Evolutionary conservation across 768 basidiomycete species (phyloP).

Genomic region (Chalciporus pseudorubinellus): DNA sequence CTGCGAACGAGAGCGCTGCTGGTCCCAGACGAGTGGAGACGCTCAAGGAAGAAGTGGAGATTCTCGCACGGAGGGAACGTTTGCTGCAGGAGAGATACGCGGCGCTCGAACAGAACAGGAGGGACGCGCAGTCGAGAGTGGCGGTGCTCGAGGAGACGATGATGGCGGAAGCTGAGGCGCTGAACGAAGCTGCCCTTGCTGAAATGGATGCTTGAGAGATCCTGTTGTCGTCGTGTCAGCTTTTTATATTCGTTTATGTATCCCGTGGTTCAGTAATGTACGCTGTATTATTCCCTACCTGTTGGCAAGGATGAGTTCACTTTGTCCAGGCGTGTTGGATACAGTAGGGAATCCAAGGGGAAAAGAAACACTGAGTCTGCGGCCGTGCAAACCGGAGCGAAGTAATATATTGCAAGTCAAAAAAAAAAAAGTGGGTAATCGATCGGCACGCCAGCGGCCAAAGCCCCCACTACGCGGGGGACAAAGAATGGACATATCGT

Average conservation of each 20-base stretch:
- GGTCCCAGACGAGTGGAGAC: constrained; percentile 75
- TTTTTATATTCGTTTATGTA: constrained; percentile 2
- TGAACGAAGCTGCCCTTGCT: constrained; percentile 74
- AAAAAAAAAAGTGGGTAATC: too few relatives aligned
- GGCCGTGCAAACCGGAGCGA: too few relatives aligned
- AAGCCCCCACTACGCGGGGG: too few relatives aligned
- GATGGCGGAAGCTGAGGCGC: constrained; percentile 79
- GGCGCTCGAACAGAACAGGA: constrained; percentile 73
- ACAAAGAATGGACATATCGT: too few relatives aligned
- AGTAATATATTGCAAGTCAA: too few relatives aligned
- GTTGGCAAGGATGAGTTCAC: background rate
- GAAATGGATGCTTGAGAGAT: constrained; percentile 46
- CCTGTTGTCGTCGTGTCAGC: background rate
- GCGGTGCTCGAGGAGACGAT: constrained; percentile 77
- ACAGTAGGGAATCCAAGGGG: too few relatives aligned
- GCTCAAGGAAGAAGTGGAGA: constrained; percentile 87
- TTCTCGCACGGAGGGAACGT: constrained; percentile 72
- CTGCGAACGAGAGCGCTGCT: constrained; percentile 65
- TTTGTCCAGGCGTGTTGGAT: background rate
- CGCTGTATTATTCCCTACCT: background rate
- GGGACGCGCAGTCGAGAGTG: constrained; percentile 57
- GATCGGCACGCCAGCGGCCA: too few relatives aligned
- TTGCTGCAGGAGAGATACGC: constrained; percentile 79
- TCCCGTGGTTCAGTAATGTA: constrained; percentile 9
- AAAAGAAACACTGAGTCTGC: too few relatives aligned